Evolutionary conservation across 192 early-diverging fungal species (phyloP), one percentile per base, ranked within the genome.

Genomic region (Linnemannia exigua): DNA sequence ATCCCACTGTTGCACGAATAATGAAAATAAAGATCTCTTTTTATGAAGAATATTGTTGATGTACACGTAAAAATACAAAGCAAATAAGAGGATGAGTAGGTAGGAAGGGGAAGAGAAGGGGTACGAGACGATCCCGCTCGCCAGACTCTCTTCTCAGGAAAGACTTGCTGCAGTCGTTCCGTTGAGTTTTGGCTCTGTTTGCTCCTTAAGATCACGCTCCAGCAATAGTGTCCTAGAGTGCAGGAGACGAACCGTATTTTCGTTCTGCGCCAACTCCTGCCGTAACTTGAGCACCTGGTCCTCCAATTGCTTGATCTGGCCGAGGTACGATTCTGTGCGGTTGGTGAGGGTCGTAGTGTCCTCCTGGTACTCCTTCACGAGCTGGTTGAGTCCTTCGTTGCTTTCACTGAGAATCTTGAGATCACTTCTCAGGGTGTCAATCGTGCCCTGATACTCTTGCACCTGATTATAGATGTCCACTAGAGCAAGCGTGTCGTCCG

Each of bases 1-100:
- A 79, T 79, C 15, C n/a, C 73, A 19, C 52, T 86, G 16, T 38
- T 86, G 1, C 84, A 86, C 67, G 84, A 86, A 31, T 86, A 80
- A 67, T 51, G 2, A 1, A 9, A 76, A 12, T 17, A 33, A 47
- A 22, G 14, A 4, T 7, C 0, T 44, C 22, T 47, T 47, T 47
- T 47, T n/a, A 17, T 44, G 33, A 50, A 50, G 28, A 28, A 72
- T 36, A 50, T 15, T 70, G 68, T 44, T 74, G 17, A n/a, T 51
- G 51, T 54, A 74, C 51, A 63, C 1, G 28, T 31, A 74, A 5
- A 50, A 47, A 52, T 74, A 31, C 50, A 74, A 25, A 5, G 19
- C 47, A 73, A 50, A 19, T 51, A 72, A 33, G n/a, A 22, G 58
- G 36, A 75, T 22, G 25, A n/a, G 33, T 51, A 54, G 15, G 5